These are phyloP conservation scores for Eutrema yunnanense DNA, from an alignment of 345 rosid species.

Conservation along the genomic window DNA sequence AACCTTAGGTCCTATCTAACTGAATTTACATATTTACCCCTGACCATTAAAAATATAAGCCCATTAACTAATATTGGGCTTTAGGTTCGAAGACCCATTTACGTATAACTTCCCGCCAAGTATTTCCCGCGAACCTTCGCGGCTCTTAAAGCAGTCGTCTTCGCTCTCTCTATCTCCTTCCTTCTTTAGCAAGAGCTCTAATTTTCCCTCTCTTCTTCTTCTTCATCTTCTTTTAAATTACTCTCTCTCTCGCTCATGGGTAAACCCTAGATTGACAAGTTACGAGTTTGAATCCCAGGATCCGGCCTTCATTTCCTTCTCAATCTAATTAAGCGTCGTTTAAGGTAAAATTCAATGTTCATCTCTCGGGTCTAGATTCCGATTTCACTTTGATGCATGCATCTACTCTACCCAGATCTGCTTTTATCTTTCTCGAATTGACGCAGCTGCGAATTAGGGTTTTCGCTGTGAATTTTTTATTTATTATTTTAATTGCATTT, in stretches of 20 bases:
- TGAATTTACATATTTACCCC: neutral
- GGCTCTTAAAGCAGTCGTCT: neutral
- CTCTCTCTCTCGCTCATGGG: neutral
- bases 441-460: conserved; percentile 7
- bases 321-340: neutral
- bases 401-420: neutral
- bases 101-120: conserved; percentile 14
- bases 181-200: neutral
- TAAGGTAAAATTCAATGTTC: neutral
- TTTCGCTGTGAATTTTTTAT: neutral
- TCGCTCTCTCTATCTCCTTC: neutral
- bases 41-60: neutral
- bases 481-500: neutral
- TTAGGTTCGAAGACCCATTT: neutral
- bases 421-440: neutral
- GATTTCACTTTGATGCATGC: neutral
- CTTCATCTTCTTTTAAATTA: neutral
- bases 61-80: neutral
- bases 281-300: neutral
- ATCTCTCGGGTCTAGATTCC: neutral
- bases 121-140: conserved; percentile 11
- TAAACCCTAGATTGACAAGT: conserved; percentile 5
- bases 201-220: neutral
- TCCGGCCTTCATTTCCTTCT: neutral
- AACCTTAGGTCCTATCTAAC: neutral